Evolutionary conservation across 371 early-diverging fungal genomes (phyloP).

Genomic region (Gilbertella persicaria): DNA sequence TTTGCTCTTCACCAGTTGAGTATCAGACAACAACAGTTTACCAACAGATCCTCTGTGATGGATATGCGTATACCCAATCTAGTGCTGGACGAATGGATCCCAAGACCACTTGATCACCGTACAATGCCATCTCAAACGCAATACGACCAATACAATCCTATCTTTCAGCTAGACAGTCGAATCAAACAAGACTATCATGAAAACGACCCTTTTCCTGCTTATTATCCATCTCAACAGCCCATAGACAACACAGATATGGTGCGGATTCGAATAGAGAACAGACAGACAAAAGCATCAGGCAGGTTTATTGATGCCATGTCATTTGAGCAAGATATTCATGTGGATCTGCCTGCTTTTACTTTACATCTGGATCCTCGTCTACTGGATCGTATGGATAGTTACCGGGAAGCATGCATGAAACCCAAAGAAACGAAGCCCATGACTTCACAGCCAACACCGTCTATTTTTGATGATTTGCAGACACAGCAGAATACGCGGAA

Average conservation of each 20-base stretch:
- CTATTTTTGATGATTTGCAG: slow-evolving; percentile 16
- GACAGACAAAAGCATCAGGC: slow-evolving; percentile 20
- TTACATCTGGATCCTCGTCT: slow-evolving; percentile 53
- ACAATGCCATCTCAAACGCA: slow-evolving; percentile 8
- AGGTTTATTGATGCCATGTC: slow-evolving; percentile 24
- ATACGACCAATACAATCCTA: slow-evolving; percentile 32
- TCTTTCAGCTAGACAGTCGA: slow-evolving; percentile 39
- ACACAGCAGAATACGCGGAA: slow-evolving; percentile 10
- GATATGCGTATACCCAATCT: slow-evolving; percentile 33
- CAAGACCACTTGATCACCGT: slow-evolving; percentile 6
- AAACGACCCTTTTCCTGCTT: slow-evolving; percentile 23
- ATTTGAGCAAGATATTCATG: slow-evolving; percentile 42
- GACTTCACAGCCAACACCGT: slow-evolving; percentile 6
- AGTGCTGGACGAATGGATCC: slow-evolving; percentile 36
- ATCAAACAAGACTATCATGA: slow-evolving; percentile 26
- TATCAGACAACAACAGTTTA: slow-evolving; percentile 38
- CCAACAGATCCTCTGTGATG: slow-evolving; percentile 14
- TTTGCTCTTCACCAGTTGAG: slow-evolving; percentile 41
- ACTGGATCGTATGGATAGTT: slow-evolving; percentile 50
- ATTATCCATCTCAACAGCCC: not conserved
- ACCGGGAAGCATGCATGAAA: slow-evolving; percentile 35
- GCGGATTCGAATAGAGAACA: slow-evolving; percentile 29
- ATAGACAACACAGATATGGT: not conserved
- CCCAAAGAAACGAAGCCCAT: not conserved
- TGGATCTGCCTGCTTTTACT: slow-evolving; percentile 55